Percentiles rank a stretch among this genome's conserved stretches.
These are phyloP conservation scores for Lactifluus pinguis DNA, from an alignment of 768 basidiomycete species.

Conservation along the genomic window DNA sequence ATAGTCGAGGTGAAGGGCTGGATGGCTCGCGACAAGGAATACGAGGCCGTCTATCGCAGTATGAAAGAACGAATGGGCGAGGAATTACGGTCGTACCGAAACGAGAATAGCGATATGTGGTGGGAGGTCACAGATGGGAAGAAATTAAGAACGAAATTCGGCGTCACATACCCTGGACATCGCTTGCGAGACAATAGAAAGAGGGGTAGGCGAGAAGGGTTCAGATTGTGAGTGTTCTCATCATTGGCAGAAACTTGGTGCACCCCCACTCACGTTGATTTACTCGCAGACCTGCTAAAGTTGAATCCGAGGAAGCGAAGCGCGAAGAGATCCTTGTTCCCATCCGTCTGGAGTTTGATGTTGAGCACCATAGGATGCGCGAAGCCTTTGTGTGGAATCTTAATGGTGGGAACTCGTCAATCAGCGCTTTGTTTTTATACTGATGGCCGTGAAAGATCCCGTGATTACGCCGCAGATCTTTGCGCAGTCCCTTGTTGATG, in stretches of 20 bases:
- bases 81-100: slow-evolving; percentile 38
- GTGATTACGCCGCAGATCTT: slow-evolving; percentile 85
- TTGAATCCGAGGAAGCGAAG: slow-evolving; percentile 47
- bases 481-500: slow-evolving; percentile 84
- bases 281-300: slow-evolving; percentile 46
- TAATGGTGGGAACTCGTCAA: slow-evolving; percentile 51
- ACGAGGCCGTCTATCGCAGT: slow-evolving; percentile 39
- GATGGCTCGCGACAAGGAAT: slow-evolving; percentile 55
- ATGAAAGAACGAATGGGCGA: slow-evolving; percentile 46
- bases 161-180: slow-evolving; percentile 46
- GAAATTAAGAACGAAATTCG: slow-evolving; percentile 37
- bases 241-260: neutral
- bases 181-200: slow-evolving; percentile 38
- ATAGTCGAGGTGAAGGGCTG: slow-evolving; percentile 47
- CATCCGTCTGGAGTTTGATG: slow-evolving; percentile 92
- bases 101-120: slow-evolving; percentile 43
- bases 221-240: slow-evolving; percentile 58
- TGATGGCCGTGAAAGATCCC: slow-evolving; percentile 48
- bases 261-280: neutral
- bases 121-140: slow-evolving; percentile 52
- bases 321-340: slow-evolving; percentile 81
- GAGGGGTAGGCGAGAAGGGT: slow-evolving; percentile 52
- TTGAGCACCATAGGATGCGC: slow-evolving; percentile 87
- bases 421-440: neutral
- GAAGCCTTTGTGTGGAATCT: slow-evolving; percentile 98